Conservation (phyloP, 169 alveolate species). For the Plasmodium ovale region DNA sequence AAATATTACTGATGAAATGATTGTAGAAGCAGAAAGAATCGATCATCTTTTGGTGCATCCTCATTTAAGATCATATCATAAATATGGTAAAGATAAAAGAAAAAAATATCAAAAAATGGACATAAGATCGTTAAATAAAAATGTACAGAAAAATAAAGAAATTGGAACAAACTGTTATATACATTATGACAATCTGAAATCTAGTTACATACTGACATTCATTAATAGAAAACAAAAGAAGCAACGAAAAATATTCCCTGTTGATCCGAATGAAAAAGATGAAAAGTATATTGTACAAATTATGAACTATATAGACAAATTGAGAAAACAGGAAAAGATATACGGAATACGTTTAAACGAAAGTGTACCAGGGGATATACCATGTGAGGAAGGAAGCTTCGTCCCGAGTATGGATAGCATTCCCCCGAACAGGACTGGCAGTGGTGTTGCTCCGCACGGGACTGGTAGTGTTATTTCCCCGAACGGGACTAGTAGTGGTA, state of each 20-base stretch:
- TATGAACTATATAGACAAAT: slow-evolving; percentile 61
- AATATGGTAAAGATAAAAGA: slow-evolving; percentile 38
- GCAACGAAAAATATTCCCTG: slow-evolving; percentile 74
- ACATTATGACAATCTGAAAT: slow-evolving; percentile 69
- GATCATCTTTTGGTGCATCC: neutral
- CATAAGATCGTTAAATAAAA: slow-evolving; percentile 67
- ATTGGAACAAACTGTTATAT: slow-evolving; percentile 62
- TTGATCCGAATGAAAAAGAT: slow-evolving; percentile 66
- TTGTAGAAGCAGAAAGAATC: neutral
- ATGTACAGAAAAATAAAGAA: slow-evolving; percentile 69
- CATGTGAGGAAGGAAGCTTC: no score
- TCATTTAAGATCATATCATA: slow-evolving; percentile 2
- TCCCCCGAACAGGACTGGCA: no score
- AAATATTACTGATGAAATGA: no score
- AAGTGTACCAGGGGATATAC: neutral
- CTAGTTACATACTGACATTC: slow-evolving; percentile 64
- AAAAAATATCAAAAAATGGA: slow-evolving; percentile 70
- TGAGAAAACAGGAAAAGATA: slow-evolving; percentile 52
- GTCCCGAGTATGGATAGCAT: no score
- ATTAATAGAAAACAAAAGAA: slow-evolving; percentile 75
- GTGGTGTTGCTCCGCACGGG: no score
- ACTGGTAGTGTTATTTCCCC: no score
- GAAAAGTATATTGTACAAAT: slow-evolving; percentile 60
- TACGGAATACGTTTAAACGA: slow-evolving; percentile 23
- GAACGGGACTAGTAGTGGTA: no score